Evolutionary conservation across 2,329 filamentous ascomycete genomes (phyloP), one percentile per base, ranked within the genome.

Genomic region (Taxawa tesnikishii): DNA sequence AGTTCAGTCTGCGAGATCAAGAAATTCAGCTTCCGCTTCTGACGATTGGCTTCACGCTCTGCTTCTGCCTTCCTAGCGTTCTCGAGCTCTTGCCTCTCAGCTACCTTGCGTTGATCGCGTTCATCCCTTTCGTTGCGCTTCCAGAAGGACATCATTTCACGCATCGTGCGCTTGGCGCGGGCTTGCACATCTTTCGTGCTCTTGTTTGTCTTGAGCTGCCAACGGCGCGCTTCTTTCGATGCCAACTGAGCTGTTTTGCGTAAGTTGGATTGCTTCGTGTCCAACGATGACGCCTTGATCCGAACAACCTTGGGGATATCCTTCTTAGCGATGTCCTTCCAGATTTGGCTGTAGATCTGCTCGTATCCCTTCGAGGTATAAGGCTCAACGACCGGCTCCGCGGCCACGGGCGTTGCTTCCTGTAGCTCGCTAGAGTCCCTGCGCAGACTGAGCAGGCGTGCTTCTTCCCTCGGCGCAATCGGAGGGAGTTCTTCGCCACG

Each of bases 121-220:
- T 98, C 90, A 54, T 98, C 90, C 32, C 88, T 81, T 58, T 98
- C 90, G 55, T 98, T 98, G 36, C 88, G 80, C 62, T 96, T 96
- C 90, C 90, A 98, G 70, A 96, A 98, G 36, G 83, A 77, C 73
- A 94, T 90, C 90, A 98, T 98, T 60, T 98, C 90, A 53, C 90
- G 77, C 90, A 98, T 98, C 38, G 88, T 88, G 44, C 90, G 81
- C 68, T 98, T 98, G 37, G 90, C 90, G 29, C 90, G 77, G 26
- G 90, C 90, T 54, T 96, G 90, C 4, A 93, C 82, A 56, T 98
- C 90, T 58, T 98, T 98, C 55, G 83, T 90, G 51, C 87, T 92
- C 69, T 98, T 96, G 66, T 98, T 98, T 33, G 90, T 98, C 26
- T 85, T 81, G 38, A 92, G 73, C 57, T 98, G 92, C 90, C 90